Base-by-base conservation (phyloP, 2,329 filamentous ascomycete genomes). In the Monilinia fructicola region DNA sequence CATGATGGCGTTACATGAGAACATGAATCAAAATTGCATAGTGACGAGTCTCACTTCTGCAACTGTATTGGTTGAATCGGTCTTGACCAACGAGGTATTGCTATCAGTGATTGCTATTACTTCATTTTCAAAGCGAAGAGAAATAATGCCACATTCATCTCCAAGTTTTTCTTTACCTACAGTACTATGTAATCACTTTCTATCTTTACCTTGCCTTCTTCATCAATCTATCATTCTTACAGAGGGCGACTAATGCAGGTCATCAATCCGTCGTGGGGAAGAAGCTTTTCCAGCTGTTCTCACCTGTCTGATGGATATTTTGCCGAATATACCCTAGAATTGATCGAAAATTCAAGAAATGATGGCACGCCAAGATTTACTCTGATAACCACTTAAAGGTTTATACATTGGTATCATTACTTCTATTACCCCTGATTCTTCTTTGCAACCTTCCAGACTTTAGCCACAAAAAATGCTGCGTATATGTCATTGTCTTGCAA, bases 381-480 rank as follows among this genome's bases (percentile, higher is more conserved):
- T 12, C 23, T 31, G 6, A 11, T 18, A 10, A 21, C 28, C 7
- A 12, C 12, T 4, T 14, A 26, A 11, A 18, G 16, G 23, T 40
- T 31, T 4, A 1, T 35, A 35, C 31, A 35, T 35, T 73, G 69
- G 64, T 67, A 21, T 64, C 66, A 38, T 35, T 35, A 35, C 31
- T n/a, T n/a, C n/a, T n/a, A n/a, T n/a, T n/a, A n/a, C 31, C 31
- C 31, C 31, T 7, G 5, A 35, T 35, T 35, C 9, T 35, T 7
- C 31, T 35, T 35, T 35, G 31, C 31, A 35, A 7, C 31, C 31
- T 35, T 35, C 31, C 31, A 35, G 9, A 35, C 3, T 35, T 35
- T 35, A 35, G 31, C 31, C 31, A 70, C 71, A 6, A 71, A 73
- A 50, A 65, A 76, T 28, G 68, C 69, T 26, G 69, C 75, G n/a